Conservation (phyloP, 257 asterid genomes). For the Nicotiana sylvestris region DNA sequence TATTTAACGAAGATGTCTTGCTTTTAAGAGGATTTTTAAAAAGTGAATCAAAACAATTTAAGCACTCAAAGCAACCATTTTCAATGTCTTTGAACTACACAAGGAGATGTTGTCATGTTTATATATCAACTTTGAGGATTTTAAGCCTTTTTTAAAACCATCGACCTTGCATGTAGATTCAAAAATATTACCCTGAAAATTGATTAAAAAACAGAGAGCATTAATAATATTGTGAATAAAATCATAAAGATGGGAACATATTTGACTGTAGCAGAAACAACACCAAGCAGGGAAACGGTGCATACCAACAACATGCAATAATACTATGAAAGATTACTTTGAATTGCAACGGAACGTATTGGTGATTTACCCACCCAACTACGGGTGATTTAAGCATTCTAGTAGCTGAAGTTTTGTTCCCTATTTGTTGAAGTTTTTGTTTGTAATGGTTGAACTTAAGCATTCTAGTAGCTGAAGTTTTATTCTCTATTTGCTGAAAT, state of each 20-base stretch:
- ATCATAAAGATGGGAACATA: not conserved
- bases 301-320: constrained; percentile 83
- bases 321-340: constrained; percentile 79
- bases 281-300: not conserved
- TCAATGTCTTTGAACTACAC: not conserved
- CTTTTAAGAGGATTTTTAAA: not conserved
- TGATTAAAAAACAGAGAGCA: not conserved
- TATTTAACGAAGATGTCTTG: not conserved
- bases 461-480: too few species aligned
- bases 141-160: too few species aligned
- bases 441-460: too few species aligned
- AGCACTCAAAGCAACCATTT: not conserved
- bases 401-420: too few species aligned
- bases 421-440: too few species aligned
- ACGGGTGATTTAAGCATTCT: constrained; percentile 11
- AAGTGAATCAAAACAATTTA: not conserved
- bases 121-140: too few species aligned
- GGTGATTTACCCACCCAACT: constrained; percentile 95
- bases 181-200: constrained; percentile 67
- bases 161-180: not conserved
- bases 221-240: not conserved
- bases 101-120: too few species aligned
- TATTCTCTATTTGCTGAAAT: too few species aligned
- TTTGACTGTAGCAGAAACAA: not conserved
- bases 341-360: constrained; percentile 73